A percentile compares a stretch with the other conserved stretches of the same genome.
These are phyloP conservation scores for Irpex sp. DNA, from an alignment of 1,284 basidiomycete genomes.

Conservation along the genomic window DNA sequence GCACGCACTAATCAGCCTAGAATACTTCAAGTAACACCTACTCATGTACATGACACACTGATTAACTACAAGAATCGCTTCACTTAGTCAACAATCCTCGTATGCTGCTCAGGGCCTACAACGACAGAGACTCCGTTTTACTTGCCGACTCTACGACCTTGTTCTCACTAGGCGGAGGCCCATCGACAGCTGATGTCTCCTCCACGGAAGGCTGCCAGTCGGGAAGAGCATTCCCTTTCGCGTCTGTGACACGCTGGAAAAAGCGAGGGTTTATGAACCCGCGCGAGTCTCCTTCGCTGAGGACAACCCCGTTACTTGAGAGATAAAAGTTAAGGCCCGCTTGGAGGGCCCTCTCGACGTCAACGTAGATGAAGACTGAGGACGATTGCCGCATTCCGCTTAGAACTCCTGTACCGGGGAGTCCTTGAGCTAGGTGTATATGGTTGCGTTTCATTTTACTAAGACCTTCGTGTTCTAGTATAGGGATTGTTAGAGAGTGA, in stretches of 20 bases:
- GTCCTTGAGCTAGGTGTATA: constrained; percentile 80
- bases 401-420: constrained; percentile 56
- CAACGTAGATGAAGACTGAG: constrained; percentile 70
- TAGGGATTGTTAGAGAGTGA: neutral
- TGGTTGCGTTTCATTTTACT: constrained; percentile 86
- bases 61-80: too few relatives aligned
- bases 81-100: too few relatives aligned
- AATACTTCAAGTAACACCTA: neutral
- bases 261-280: constrained; percentile 54
- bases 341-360: constrained; percentile 65
- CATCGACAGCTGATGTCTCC: neutral
- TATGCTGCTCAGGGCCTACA: neutral
- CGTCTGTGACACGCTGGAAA: constrained; percentile 57
- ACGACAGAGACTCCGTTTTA: neutral
- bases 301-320: constrained; percentile 80
- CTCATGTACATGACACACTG: neutral
- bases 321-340: constrained; percentile 69
- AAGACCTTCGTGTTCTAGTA: constrained; percentile 44
- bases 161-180: neutral
- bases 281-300: constrained; percentile 64
- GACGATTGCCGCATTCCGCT: constrained; percentile 82
- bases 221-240: constrained; percentile 24
- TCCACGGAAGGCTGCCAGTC: constrained; percentile 26
- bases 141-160: neutral
- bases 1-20: too few relatives aligned